A percentile compares a stretch with the other conserved stretches of the same genome.
Evolutionary conservation across 805 yeast species (phyloP).

Genomic region (Hanseniaspora mollemarum): DNA sequence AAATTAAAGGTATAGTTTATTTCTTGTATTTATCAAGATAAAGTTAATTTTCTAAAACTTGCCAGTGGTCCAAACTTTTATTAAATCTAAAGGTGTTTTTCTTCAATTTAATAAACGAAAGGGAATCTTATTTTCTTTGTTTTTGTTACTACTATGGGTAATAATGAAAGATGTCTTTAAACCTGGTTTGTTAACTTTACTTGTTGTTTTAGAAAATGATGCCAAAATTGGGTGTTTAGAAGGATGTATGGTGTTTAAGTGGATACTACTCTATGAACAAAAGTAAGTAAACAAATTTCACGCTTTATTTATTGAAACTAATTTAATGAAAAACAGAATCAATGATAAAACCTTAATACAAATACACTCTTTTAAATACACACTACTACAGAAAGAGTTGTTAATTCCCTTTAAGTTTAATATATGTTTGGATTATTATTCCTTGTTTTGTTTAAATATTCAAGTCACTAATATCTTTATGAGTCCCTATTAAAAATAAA

Average conservation of each 20-base stretch:
- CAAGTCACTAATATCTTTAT: too few relatives aligned
- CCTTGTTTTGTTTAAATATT: too few relatives aligned
- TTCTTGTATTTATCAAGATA: neutral
- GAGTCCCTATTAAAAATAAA: too few relatives aligned
- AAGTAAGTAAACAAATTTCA: neutral
- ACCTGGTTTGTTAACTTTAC: constrained; percentile 3
- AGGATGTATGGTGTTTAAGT: neutral
- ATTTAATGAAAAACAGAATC: constrained; percentile 15
- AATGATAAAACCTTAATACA: neutral
- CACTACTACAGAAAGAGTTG: too few relatives aligned
- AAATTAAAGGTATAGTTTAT: neutral
- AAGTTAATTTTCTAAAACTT: neutral
- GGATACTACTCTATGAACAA: too few relatives aligned
- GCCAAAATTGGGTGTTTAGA: neutral
- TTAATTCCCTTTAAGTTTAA: too few relatives aligned
- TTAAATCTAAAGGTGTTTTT: neutral
- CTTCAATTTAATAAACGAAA: neutral
- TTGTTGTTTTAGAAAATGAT: neutral
- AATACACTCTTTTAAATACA: too few relatives aligned
- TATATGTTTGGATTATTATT: too few relatives aligned
- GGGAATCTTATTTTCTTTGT: neutral
- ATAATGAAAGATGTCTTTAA: constrained; percentile 8
- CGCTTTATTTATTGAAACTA: constrained; percentile 4
- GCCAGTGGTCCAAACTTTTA: constrained; percentile 9
- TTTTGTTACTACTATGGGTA: too few relatives aligned